Conservation (phyloP, 805 yeast genomes). For the Candida krabiensis region DNA sequence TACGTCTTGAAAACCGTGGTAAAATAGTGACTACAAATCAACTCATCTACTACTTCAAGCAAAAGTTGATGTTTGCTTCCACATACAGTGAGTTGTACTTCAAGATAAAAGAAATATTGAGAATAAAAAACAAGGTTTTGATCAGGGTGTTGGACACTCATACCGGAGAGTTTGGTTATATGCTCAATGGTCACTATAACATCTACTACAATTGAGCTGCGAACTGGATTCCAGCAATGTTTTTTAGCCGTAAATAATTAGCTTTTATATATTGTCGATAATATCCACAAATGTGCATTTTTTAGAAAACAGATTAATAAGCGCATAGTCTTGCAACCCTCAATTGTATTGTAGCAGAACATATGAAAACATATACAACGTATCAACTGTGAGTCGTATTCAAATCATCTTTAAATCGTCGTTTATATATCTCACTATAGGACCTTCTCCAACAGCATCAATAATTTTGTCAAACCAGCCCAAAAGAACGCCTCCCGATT, state of each 20-base stretch:
- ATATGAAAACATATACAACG: too few species aligned
- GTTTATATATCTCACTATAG: slow-evolving; percentile 80
- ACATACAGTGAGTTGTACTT: slow-evolving; percentile 14
- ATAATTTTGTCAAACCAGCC: slow-evolving; percentile 92
- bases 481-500: slow-evolving; percentile 81
- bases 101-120: slow-evolving; percentile 11
- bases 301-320: too few species aligned
- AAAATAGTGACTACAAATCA: slow-evolving; percentile 14
- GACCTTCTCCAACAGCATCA: slow-evolving; percentile 82
- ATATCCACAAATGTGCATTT: too few species aligned
- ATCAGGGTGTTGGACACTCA: slow-evolving; percentile 12
- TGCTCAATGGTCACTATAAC: slow-evolving; percentile 11
- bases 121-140: slow-evolving; percentile 11
- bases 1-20: slow-evolving; percentile 6
- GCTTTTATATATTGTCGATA: too few species aligned
- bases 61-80: slow-evolving; percentile 3
- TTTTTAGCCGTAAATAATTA: too few species aligned
- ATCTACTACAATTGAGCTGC: slow-evolving; percentile 2
- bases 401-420: slow-evolving; percentile 44
- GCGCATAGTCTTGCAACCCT: not conserved
- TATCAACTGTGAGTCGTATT: too few species aligned
- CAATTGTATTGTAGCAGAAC: not conserved
- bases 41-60: slow-evolving; percentile 14
- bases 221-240: not conserved
- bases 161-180: slow-evolving; percentile 18